phyloP scores from a whole-genome alignment of 139 green algal species.

The Raphidocelis subcapitata region DNA sequence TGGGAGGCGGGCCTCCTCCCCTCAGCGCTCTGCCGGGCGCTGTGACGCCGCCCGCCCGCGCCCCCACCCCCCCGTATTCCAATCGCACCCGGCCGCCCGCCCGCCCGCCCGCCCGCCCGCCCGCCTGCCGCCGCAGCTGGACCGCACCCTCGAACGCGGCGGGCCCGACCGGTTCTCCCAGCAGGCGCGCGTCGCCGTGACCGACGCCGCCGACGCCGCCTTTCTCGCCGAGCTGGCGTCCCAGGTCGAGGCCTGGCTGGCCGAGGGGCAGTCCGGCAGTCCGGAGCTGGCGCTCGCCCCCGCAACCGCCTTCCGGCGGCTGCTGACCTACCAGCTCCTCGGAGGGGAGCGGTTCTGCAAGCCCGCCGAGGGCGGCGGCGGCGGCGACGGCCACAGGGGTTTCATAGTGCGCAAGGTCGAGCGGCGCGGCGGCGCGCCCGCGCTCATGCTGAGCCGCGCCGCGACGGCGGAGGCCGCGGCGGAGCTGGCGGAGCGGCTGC shows the following conservation, averaged over 20 bases:
- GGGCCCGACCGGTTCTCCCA: neutral
- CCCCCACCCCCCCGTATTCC: no score
- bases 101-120: neutral
- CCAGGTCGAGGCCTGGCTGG: conserved; percentile 52
- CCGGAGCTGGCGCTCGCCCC: no score
- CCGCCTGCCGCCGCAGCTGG: conserved; percentile 9
- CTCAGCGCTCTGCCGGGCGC: neutral
- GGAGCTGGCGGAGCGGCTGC: conserved; percentile 6
- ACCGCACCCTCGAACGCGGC: conserved; percentile 18
- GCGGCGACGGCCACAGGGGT: neutral
- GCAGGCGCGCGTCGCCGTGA: conserved; percentile 30
- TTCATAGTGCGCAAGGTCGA: neutral
- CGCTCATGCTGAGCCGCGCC: neutral
- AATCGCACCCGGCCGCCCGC: neutral
- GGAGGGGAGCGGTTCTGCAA: no score
- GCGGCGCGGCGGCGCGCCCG: neutral
- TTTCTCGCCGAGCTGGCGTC: conserved; percentile 36
- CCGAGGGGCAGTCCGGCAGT: conserved; percentile 3
- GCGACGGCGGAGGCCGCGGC: neutral
- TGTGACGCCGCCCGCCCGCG: neutral
- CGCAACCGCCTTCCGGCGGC: no score
- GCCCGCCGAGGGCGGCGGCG: no score
- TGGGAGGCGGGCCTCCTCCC: no score
- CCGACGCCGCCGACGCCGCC: conserved; percentile 37
- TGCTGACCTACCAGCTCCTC: no score